Evolutionary conservation across 352 stramenopile species (phyloP).

Genomic region (Pythium aquatile): DNA sequence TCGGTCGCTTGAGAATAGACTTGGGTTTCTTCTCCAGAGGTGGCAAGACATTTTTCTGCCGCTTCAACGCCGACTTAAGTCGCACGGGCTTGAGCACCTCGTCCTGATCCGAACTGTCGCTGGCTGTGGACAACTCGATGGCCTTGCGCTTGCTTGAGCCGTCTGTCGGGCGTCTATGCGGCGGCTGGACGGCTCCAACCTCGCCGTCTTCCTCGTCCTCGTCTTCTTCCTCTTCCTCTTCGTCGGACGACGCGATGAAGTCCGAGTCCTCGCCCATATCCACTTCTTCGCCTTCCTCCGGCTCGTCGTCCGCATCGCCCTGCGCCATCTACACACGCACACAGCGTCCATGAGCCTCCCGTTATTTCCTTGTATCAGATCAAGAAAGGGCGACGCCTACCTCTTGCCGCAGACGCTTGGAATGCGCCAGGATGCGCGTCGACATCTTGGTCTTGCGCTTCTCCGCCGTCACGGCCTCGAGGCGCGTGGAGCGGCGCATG

Average conservation of each 20-base stretch:
- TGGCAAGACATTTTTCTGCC: background rate
- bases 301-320: slow-evolving; percentile 28
- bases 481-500: slow-evolving; percentile 68
- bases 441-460: slow-evolving; percentile 59
- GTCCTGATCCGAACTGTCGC: slow-evolving; percentile 53
- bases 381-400: slow-evolving; percentile 3
- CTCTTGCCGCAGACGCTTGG: slow-evolving; percentile 28
- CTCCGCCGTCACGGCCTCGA: slow-evolving; percentile 43
- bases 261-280: slow-evolving; percentile 34
- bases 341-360: background rate
- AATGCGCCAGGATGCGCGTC: slow-evolving; percentile 43
- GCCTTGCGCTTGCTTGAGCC: slow-evolving; percentile 45
- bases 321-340: slow-evolving; percentile 12
- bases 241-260: slow-evolving; percentile 31
- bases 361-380: background rate
- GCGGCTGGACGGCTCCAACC: background rate
- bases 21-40: slow-evolving; percentile 23
- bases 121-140: slow-evolving; percentile 35
- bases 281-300: slow-evolving; percentile 31
- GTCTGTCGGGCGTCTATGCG: background rate
- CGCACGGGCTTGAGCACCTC: slow-evolving; percentile 20
- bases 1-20: slow-evolving; percentile 44
- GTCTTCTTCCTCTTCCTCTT: slow-evolving; percentile 33
- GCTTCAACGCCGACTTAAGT: slow-evolving; percentile 12
- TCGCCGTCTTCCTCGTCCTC: slow-evolving; percentile 32